Percentiles rank a stretch among this genome's conserved stretches.
phyloP scores from a whole-genome alignment of 495 filamentous ascomycete species.

The Pseudomonodictys pantanalensis region DNA sequence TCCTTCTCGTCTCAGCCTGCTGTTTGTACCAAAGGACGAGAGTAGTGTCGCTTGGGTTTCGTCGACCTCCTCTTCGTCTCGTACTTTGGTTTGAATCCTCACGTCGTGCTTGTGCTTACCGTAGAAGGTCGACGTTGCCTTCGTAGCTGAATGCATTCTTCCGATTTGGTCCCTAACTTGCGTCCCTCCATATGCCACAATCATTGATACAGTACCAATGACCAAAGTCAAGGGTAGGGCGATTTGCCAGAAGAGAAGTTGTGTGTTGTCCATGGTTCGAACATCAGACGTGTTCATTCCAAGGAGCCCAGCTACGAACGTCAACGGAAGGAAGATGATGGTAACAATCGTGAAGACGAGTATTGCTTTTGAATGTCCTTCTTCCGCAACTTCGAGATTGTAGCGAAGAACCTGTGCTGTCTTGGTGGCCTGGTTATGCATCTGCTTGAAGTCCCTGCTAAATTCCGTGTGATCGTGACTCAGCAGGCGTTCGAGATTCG shows the following conservation, averaged over 20 bases:
- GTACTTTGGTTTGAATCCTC: not conserved
- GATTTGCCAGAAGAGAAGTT: not conserved
- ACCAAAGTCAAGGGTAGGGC: not conserved
- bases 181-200: not conserved
- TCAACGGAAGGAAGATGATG: not conserved
- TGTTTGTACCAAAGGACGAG: too few relatives aligned
- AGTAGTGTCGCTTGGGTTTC: not conserved
- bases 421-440: not conserved
- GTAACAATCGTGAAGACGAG: not conserved
- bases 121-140: not conserved
- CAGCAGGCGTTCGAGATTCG: not conserved
- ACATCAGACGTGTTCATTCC: not conserved
- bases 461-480: not conserved
- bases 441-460: not conserved
- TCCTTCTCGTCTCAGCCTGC: too few relatives aligned
- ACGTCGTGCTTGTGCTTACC: not conserved
- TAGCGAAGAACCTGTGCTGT: not conserved
- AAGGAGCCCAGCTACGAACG: not conserved
- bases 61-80: not conserved
- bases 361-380: slow-evolving; percentile 1
- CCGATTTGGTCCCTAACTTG: not conserved
- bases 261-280: not conserved
- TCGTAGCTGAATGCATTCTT: not conserved
- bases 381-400: slow-evolving; percentile 2
- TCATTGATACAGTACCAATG: not conserved